phyloP scores from a whole-genome alignment of 2,329 filamentous ascomycete species.

The Aspergillus unguis region DNA sequence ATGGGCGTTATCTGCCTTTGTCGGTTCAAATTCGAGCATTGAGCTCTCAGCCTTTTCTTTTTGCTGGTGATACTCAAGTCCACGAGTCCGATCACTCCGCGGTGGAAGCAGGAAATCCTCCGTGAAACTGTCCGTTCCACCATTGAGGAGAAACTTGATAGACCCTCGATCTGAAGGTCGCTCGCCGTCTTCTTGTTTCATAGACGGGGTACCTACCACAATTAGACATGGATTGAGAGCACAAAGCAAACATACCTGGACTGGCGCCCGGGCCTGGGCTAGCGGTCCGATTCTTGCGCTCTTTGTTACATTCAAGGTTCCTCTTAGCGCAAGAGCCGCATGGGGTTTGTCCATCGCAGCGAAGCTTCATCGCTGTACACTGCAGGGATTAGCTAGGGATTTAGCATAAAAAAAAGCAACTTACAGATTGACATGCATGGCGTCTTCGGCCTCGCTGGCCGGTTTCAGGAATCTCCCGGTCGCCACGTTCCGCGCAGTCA shows the following conservation, averaged over 20 bases:
- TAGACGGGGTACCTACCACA: conserved; percentile 17
- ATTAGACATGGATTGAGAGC: background rate
- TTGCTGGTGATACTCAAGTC: conserved; percentile 37
- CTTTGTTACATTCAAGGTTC: conserved; percentile 40
- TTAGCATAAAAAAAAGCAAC: conserved; percentile 10
- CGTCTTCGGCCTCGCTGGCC: conserved; percentile 45
- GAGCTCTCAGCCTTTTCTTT: conserved; percentile 23
- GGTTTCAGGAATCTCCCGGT: conserved; percentile 44
- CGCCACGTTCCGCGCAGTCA: conserved; percentile 42
- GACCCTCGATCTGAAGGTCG: conserved; percentile 43
- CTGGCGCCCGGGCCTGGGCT: conserved; percentile 15
- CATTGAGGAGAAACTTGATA: conserved; percentile 47
- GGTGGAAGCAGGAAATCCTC: conserved; percentile 45
- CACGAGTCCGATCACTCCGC: conserved; percentile 35
- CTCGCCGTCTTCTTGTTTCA: conserved; percentile 26
- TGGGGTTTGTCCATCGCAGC: conserved; percentile 45
- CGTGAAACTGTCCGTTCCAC: conserved; percentile 46
- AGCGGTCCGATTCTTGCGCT: conserved; percentile 21
- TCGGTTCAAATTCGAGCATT: conserved; percentile 18
- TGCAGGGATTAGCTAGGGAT: conserved; percentile 17
- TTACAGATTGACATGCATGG: conserved; percentile 48
- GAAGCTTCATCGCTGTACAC: conserved; percentile 49
- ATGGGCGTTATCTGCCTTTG: conserved; percentile 12
- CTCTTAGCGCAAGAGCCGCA: conserved; percentile 46
- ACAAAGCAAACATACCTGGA: conserved; percentile 18